Base-by-base conservation (phyloP, 768 basidiomycete genomes). In the Leccinum ochraceum region DNA sequence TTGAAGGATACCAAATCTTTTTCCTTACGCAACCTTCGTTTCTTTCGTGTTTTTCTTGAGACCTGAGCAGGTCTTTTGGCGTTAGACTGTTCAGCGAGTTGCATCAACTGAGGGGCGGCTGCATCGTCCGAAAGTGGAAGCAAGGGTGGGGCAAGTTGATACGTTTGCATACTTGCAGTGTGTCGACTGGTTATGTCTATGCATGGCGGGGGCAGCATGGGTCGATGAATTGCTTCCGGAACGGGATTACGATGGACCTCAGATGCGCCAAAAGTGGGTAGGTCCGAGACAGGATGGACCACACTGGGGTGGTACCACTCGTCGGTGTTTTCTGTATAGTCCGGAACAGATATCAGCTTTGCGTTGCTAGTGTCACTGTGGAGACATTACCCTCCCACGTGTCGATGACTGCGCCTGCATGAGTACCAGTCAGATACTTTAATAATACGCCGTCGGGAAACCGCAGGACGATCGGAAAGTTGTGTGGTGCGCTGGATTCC, bases 361-460 rank as follows among this genome's bases (percentile, higher is more conserved):
- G 24, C 13, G 17, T 42, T n/a, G 5, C 24, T 11, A 44, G 39
- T 10, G 49, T 16, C 26, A 36, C 28, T 48, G 30, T 36, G 37
- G 10, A 57, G 39, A 30, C 49, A 58, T 64, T 57, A 81, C 81
- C 64, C 54, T 68, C 61, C 77, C 80, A 81, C 22, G 79, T 80
- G 63, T 83, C 69, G 9, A 83, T 54, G 36, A 73, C 52, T 58
- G 65, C 57, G 54, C 75, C 69, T 59, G 67, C 59, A 58, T 71
- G 64, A 52, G 49, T 55, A 17, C 67, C 73, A 53, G 66, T 74
- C 49, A 74, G 37, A 57, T 79, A 78, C 64, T 77, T 79, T 30
- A 83, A 62, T 17, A 75, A 58, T 24, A 79, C 77, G 17, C 84
- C 84, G 4, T 77, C 69, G 3, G 70, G 65, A 61, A 78, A 86